Evolutionary conservation across 2,329 filamentous ascomycete species (phyloP).

Genomic region (Aspergillus ustus): DNA sequence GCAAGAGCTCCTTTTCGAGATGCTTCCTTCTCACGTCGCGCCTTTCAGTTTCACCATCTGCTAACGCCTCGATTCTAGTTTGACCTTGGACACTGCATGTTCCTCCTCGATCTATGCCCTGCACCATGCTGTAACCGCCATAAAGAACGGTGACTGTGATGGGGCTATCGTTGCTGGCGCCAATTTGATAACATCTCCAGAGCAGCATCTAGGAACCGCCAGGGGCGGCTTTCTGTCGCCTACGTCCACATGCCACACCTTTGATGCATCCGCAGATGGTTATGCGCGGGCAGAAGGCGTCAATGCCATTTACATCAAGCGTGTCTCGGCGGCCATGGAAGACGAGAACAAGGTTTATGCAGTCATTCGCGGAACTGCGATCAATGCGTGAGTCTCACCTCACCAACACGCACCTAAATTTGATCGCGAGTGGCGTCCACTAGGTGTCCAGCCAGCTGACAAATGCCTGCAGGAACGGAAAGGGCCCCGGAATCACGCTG

Average conservation of each 20-base stretch:
- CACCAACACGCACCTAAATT: too few relatives aligned
- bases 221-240: conserved; percentile 42
- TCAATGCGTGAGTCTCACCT: conserved; percentile 23
- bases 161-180: conserved; percentile 29
- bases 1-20: too few relatives aligned
- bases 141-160: conserved; percentile 27
- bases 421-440: too few relatives aligned
- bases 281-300: conserved; percentile 43
- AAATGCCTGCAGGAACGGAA: conserved; percentile 25
- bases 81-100: conserved; percentile 41
- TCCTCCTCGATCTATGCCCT: conserved; percentile 46
- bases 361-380: conserved; percentile 21
- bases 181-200: conserved; percentile 28
- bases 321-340: conserved; percentile 32
- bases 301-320: conserved; percentile 39
- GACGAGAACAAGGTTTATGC: conserved; percentile 25
- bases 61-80: too few relatives aligned
- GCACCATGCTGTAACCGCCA: conserved; percentile 39
- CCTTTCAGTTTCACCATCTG: too few relatives aligned
- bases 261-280: conserved; percentile 40
- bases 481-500: conserved; percentile 28
- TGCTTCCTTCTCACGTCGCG: too few relatives aligned
- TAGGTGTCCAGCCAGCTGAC: too few relatives aligned
- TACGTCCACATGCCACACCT: conserved; percentile 39
- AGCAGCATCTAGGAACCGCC: conserved; percentile 29